Percentiles rank a stretch among this genome's conserved stretches.
Evolutionary conservation across 768 basidiomycete species (phyloP).

Genomic region (Cantharellus cinnabarinus): DNA sequence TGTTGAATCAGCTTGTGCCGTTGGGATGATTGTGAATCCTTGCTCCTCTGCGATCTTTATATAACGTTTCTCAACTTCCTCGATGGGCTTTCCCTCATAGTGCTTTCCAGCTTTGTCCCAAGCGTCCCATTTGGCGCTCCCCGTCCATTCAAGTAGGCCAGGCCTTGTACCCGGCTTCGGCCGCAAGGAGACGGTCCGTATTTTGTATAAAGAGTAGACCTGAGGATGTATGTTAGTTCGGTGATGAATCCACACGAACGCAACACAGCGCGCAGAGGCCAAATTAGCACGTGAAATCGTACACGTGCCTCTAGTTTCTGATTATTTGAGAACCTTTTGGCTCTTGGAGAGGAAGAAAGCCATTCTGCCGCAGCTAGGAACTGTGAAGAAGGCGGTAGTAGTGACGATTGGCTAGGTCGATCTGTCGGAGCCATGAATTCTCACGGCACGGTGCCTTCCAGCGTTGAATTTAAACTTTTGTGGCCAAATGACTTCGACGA

Average conservation of each 20-base stretch:
- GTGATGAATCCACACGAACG: too few species aligned
- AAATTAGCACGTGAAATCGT: not conserved
- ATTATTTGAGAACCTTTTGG: not conserved
- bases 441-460: too few species aligned
- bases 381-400: slow-evolving; percentile 1
- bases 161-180: slow-evolving; percentile 39
- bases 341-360: slow-evolving; percentile 8
- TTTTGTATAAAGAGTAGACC: slow-evolving; percentile 78
- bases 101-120: slow-evolving; percentile 37
- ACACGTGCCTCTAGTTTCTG: not conserved
- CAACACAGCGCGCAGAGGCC: not conserved
- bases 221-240: slow-evolving; percentile 13
- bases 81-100: slow-evolving; percentile 19
- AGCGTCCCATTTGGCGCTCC: slow-evolving; percentile 75
- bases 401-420: too few species aligned
- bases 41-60: slow-evolving; percentile 43
- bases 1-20: slow-evolving; percentile 4
- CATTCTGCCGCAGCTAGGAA: slow-evolving; percentile 11
- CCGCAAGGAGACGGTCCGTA: slow-evolving; percentile 33
- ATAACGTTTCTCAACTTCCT: slow-evolving; percentile 36
- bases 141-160: slow-evolving; percentile 57
- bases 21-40: slow-evolving; percentile 31
- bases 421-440: too few species aligned
- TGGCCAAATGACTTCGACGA: not conserved
- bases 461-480: too few species aligned